Percentiles rank a stretch among this genome's conserved stretches.
phyloP scores from a whole-genome alignment of 305 asterid species.

The Striga hermonthica region DNA sequence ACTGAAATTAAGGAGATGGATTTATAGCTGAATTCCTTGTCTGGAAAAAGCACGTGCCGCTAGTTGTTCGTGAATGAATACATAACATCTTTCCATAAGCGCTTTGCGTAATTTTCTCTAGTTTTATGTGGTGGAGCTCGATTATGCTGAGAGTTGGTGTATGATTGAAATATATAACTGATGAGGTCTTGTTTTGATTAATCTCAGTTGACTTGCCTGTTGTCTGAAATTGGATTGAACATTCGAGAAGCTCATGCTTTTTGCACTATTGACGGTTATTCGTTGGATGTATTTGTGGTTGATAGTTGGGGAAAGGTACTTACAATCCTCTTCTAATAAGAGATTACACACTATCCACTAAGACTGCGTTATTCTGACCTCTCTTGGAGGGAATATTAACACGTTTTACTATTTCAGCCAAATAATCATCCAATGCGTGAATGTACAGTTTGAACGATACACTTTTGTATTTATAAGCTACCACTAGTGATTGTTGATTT shows the following conservation, averaged over 20 bases:
- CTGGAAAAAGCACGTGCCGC: too few species aligned
- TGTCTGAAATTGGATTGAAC: conserved; percentile 86
- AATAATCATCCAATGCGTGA: background rate
- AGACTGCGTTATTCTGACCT: background rate
- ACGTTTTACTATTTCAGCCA: too few species aligned
- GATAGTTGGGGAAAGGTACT: conserved; percentile 81
- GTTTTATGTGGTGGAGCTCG: background rate
- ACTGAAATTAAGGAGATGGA: background rate
- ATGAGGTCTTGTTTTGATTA: background rate
- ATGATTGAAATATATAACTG: conserved; percentile 1
- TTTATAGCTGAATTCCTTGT: too few species aligned
- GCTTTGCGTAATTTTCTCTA: too few species aligned
- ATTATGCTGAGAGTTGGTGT: background rate
- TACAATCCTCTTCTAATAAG: background rate
- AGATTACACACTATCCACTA: too few species aligned
- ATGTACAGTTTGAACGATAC: too few species aligned
- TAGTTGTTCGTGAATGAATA: too few species aligned
- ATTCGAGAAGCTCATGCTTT: conserved; percentile 98
- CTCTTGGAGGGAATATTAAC: background rate
- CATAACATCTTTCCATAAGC: too few species aligned
- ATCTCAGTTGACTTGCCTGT: conserved; percentile 65
- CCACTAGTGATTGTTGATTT: background rate
- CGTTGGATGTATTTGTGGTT: conserved; percentile 85
- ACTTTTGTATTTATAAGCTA: background rate
- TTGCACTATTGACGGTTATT: conserved; percentile 81